Evolutionary conservation across 495 filamentous ascomycete genomes (phyloP).

Genomic region (Penicillium ucsense): DNA sequence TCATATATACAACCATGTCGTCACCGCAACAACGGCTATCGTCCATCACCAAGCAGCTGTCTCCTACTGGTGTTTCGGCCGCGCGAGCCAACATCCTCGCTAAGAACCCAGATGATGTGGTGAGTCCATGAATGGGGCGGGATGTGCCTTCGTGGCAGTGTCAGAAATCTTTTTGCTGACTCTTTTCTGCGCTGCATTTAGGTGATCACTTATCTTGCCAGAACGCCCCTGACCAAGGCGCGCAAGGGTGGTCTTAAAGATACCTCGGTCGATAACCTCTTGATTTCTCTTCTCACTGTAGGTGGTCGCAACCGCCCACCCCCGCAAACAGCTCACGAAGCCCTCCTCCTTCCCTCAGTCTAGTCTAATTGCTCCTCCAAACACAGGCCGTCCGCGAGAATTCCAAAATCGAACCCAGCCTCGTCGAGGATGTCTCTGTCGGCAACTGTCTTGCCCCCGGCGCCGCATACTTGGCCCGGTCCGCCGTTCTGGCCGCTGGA

Average conservation of each 20-base stretch:
- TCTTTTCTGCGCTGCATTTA: slow-evolving; percentile 1
- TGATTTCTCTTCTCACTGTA: slow-evolving; percentile 70
- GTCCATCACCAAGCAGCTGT: slow-evolving; percentile 32
- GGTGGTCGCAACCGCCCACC: slow-evolving; percentile 14
- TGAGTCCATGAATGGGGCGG: slow-evolving; percentile 14
- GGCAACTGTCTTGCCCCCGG: slow-evolving; percentile 60
- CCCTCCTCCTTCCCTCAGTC: neutral
- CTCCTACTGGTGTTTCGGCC: slow-evolving; percentile 17
- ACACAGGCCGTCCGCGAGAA: slow-evolving; percentile 47
- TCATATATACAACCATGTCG: slow-evolving; percentile 21
- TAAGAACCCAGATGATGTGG: slow-evolving; percentile 37
- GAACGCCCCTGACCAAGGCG: slow-evolving; percentile 72
- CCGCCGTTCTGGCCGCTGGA: slow-evolving; percentile 79
- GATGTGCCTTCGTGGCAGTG: neutral
- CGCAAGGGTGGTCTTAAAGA: slow-evolving; percentile 87
- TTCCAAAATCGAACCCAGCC: slow-evolving; percentile 67
- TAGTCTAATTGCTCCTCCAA: neutral
- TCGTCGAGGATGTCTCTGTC: slow-evolving; percentile 87
- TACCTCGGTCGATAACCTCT: slow-evolving; percentile 70
- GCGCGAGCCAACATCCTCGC: slow-evolving; percentile 26
- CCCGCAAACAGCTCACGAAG: neutral
- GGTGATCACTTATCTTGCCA: slow-evolving; percentile 77
- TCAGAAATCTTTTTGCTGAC: slow-evolving; percentile 1
- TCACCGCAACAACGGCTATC: slow-evolving; percentile 33
- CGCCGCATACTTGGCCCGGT: slow-evolving; percentile 76